A percentile compares a stretch with the other conserved stretches of the same genome.
Conservation (phyloP, 2,329 filamentous ascomycete genomes). For the Colletotrichum magnum region DNA sequence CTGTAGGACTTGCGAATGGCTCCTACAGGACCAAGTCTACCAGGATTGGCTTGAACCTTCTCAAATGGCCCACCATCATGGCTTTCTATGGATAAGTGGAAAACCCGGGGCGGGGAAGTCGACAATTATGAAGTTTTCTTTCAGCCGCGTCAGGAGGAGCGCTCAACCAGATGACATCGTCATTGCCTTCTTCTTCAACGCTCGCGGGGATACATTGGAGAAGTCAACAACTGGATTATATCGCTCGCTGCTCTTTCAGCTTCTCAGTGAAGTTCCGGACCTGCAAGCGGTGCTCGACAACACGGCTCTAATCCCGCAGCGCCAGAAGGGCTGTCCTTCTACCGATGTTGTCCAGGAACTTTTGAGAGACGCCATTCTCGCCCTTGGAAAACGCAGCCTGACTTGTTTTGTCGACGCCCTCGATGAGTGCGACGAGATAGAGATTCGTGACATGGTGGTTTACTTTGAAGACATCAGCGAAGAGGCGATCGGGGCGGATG, state of each 20-base stretch:
- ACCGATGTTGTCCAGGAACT: slow-evolving; percentile 44
- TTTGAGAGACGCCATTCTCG: slow-evolving; percentile 42
- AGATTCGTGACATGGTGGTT: slow-evolving; percentile 19
- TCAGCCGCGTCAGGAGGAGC: slow-evolving; percentile 31
- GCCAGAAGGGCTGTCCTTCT: slow-evolving; percentile 33
- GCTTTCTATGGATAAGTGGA: slow-evolving; percentile 62
- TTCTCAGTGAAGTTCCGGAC: slow-evolving; percentile 53
- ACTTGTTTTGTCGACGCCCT: slow-evolving; percentile 44
- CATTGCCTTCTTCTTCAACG: slow-evolving; percentile 65
- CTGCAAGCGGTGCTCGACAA: slow-evolving; percentile 8
- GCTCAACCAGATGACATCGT: slow-evolving; percentile 43
- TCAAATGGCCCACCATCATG: too few species aligned
- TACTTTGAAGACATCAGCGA: slow-evolving; percentile 16
- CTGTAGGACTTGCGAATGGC: slow-evolving; percentile 57
- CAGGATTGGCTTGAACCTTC: too few species aligned
- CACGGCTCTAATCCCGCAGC: slow-evolving; percentile 8
- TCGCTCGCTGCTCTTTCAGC: slow-evolving; percentile 62
- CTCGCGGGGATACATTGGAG: slow-evolving; percentile 58
- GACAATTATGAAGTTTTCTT: slow-evolving; percentile 59
- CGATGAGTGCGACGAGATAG: slow-evolving; percentile 28
- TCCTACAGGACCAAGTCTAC: slow-evolving; percentile 46
- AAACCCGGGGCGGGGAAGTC: slow-evolving; percentile 63
- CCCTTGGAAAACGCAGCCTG: slow-evolving; percentile 24
- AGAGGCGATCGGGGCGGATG: not conserved
- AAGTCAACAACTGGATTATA: slow-evolving; percentile 64